These are phyloP conservation scores for Ceraceosorus bombacis DNA, from an alignment of 1,284 basidiomycete genomes.

Conservation along the genomic window DNA sequence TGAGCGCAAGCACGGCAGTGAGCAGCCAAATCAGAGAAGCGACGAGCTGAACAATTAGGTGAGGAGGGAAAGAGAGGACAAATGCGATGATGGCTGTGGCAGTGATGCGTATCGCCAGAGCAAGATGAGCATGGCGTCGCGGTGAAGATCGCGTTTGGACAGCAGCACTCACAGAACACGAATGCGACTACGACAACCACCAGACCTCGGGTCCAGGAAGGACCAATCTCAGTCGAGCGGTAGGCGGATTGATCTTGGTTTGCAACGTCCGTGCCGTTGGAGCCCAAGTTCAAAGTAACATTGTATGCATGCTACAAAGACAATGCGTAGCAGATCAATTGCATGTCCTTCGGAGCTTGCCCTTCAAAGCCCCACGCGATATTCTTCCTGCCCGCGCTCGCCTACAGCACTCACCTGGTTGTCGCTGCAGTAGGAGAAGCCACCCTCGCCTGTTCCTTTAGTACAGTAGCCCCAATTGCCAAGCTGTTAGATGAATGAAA, in stretches of 20 bases:
- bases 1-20: constrained; percentile 8
- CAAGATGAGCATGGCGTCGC: too few species aligned
- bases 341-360: too few species aligned
- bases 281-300: constrained; percentile 3
- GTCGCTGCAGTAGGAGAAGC: constrained; percentile 7
- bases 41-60: constrained; percentile 9
- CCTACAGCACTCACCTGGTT: not conserved
- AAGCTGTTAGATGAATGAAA: not conserved
- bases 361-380: too few species aligned
- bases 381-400: too few species aligned
- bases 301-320: not conserved
- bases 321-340: too few species aligned
- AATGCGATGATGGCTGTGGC: constrained; percentile 6
- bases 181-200: constrained; percentile 10
- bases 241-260: not conserved
- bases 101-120: too few species aligned
- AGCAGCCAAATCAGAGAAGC: constrained; percentile 9
- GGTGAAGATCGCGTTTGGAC: too few species aligned
- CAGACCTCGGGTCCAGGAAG: constrained; percentile 9
- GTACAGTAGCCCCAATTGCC: constrained; percentile 13
- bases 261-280: not conserved
- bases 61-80: constrained; percentile 8
- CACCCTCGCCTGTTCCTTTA: constrained; percentile 2
- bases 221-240: constrained; percentile 3
- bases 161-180: constrained; percentile 1